Conservation (phyloP, 208 protist genomes). For the Phytomonas serpens region DNA sequence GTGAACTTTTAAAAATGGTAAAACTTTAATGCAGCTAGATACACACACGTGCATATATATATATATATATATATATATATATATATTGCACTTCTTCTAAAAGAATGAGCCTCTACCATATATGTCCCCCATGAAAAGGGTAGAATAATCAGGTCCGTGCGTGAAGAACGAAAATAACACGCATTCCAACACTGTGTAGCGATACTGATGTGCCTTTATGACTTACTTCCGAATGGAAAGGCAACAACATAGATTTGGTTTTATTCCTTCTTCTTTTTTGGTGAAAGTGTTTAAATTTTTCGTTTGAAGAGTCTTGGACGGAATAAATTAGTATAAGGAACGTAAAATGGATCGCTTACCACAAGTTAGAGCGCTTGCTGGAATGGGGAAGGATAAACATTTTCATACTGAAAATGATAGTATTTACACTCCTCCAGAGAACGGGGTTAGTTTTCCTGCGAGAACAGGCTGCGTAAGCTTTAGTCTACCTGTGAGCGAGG, state of each 20-base stretch:
- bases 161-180: background rate
- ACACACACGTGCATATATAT: background rate
- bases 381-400: background rate
- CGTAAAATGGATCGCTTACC: background rate
- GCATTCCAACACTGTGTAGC: background rate
- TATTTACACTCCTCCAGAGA: background rate
- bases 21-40: background rate
- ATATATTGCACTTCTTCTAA: background rate
- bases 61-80: constrained; percentile 1
- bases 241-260: constrained; percentile 4
- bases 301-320: background rate
- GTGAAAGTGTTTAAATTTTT: background rate
- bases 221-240: background rate
- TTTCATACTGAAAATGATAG: background rate
- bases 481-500: constrained; percentile 21
- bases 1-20: background rate
- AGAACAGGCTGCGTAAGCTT: constrained; percentile 16
- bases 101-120: background rate
- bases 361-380: background rate
- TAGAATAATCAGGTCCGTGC: background rate
- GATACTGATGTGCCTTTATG: background rate
- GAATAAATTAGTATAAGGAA: background rate
- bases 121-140: background rate
- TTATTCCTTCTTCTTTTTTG: constrained; percentile 14
- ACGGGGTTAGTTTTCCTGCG: background rate